Base-by-base conservation (phyloP, 108 stramenopile species). In the Fistulifera pelliculosa region DNA sequence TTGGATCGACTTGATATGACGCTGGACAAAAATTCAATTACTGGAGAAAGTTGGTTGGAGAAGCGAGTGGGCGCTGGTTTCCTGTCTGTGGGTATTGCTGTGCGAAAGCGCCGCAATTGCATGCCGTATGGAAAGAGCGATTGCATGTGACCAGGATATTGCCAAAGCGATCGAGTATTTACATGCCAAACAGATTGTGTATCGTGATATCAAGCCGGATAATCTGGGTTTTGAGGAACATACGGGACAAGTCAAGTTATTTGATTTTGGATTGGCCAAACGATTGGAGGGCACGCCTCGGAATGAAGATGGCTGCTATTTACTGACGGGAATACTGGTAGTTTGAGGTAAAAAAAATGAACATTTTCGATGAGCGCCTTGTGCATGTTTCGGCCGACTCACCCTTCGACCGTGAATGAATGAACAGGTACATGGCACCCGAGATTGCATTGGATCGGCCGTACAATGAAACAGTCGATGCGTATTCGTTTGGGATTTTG, bases 221-320 rank as follows among this genome's bases (percentile, higher is more conserved):
- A 80, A 85, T 54, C 57, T 82, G 49, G 90, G 90, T 27, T 81
- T 90, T 25, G 76, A 84, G 58, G 54, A 66, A 5, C 52, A 64
- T 27, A 80, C 80, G 42, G 61, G 52, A 35, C 31, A 35, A 35
- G 42, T 90, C 28, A 85, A 90, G 62, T 63, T 47, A 25, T 90
- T 90, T 64, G 88, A 90, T 55, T 90, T 90, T 70, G 88, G 88
- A 22, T 60, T 90, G 55, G 83, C 88, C 35, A 90, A 90, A 52
- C 74, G 75, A 13, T 56, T 90, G 42, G 59, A 67, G 2, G 64
- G 71, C 22, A 64, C 57, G 0, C 77, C 76, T 28, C 69, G 64
- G 41, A 56, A 58, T 13, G 74, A 61, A 15, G 71, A 81, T 24
- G 81, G 69, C 0, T 17, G 78, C 13, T 90, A 85, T 49, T 52